Evolutionary conservation across 768 basidiomycete species (phyloP).

Genomic region (Terana coerulea): DNA sequence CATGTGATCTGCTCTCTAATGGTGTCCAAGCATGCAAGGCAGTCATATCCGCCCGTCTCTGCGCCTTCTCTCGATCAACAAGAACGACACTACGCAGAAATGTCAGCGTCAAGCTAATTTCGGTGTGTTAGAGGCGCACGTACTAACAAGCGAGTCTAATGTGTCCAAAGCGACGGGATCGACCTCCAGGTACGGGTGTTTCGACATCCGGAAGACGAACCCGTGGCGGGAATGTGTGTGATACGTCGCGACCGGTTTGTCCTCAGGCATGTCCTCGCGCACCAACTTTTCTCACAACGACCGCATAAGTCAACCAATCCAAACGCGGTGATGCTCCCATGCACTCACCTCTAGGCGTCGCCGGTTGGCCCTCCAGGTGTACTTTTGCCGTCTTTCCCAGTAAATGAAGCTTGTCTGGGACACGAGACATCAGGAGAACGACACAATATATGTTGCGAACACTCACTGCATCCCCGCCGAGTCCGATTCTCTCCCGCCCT

Average conservation of each 20-base stretch:
- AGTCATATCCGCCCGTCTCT: constrained; percentile 15
- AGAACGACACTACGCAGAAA: constrained; percentile 26
- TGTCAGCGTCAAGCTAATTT: neutral
- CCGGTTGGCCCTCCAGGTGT: constrained; percentile 23
- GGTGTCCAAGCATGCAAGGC: neutral
- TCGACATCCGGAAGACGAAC: constrained; percentile 32
- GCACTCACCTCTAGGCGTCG: constrained; percentile 19
- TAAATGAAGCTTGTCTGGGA: constrained; percentile 21
- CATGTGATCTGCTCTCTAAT: no score
- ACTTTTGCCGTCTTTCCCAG: constrained; percentile 26
- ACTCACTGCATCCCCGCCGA: constrained; percentile 5
- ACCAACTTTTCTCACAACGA: no score
- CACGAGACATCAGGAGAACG: neutral
- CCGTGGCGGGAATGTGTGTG: constrained; percentile 32
- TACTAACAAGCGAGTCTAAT: constrained; percentile 34
- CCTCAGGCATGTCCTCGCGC: constrained; percentile 25
- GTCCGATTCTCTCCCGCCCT: constrained; percentile 11
- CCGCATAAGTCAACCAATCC: neutral
- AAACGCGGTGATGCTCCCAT: neutral
- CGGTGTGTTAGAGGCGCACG: constrained; percentile 7
- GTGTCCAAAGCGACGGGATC: constrained; percentile 29
- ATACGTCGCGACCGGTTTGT: constrained; percentile 32
- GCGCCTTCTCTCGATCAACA: constrained; percentile 29
- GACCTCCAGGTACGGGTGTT: constrained; percentile 34
- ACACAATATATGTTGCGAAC: neutral